phyloP scores from a whole-genome alignment of 345 rosid genomes.

The Psidium friedrichsthalianum region DNA sequence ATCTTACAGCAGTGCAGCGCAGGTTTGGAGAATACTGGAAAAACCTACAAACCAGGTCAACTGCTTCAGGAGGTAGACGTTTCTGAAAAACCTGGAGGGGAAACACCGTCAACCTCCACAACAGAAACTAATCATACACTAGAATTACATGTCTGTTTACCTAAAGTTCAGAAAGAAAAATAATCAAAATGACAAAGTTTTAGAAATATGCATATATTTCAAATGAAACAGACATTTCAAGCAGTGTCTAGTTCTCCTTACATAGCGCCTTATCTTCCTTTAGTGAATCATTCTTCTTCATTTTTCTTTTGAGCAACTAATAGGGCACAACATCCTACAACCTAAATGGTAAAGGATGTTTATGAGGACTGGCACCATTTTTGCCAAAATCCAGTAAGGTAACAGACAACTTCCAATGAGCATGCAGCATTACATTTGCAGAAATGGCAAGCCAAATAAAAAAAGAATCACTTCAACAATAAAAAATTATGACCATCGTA shows the following conservation, averaged over 20 bases:
- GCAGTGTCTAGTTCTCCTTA: neutral
- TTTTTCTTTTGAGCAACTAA: neutral
- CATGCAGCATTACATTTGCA: neutral
- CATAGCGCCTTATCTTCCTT: neutral
- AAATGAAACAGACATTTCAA: neutral
- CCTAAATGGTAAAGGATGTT: neutral
- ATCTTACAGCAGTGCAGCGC: slow-evolving; percentile 94
- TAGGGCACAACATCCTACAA: neutral
- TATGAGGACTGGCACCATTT: neutral
- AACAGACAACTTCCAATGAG: neutral
- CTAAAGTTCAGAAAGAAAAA: neutral
- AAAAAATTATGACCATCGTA: neutral
- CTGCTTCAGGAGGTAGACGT: slow-evolving; percentile 93
- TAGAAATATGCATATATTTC: neutral
- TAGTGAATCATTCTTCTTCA: neutral
- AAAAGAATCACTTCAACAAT: neutral
- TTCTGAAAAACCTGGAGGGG: slow-evolving; percentile 60
- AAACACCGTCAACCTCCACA: neutral
- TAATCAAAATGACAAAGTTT: neutral
- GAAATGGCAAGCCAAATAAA: neutral
- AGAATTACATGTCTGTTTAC: neutral
- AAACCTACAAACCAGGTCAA: slow-evolving; percentile 90
- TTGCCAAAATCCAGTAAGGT: neutral
- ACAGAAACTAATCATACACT: neutral
- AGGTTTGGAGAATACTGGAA: slow-evolving; percentile 94